phyloP scores from a whole-genome alignment of 306 rosid species.

The Fragaria nilgerrensis region DNA sequence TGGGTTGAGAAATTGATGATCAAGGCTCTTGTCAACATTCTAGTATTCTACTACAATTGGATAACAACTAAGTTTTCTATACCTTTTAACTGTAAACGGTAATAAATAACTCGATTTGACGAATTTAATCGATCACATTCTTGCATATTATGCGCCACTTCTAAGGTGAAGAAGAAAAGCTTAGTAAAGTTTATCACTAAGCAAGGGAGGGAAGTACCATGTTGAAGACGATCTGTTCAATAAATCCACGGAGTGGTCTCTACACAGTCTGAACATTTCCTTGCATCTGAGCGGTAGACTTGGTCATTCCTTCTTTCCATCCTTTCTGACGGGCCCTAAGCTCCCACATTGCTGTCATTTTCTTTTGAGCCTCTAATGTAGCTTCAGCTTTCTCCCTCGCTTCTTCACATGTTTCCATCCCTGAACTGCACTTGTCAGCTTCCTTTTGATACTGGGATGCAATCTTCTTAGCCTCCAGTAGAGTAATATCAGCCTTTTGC shows the following conservation, averaged over 20 bases:
- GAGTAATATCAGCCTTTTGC: slow-evolving; percentile 81
- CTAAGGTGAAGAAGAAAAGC: slow-evolving; percentile 12
- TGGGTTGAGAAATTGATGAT: slow-evolving; percentile 12
- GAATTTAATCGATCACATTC: slow-evolving; percentile 15
- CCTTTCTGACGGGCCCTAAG: slow-evolving; percentile 93
- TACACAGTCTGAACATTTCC: slow-evolving; percentile 65
- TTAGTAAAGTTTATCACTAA: slow-evolving; percentile 23
- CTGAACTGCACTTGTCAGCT: slow-evolving; percentile 98
- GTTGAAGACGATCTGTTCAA: slow-evolving; percentile 27
- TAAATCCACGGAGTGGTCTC: slow-evolving; percentile 13
- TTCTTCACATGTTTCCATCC: slow-evolving; percentile 98
- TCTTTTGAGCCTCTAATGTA: slow-evolving; percentile 61
- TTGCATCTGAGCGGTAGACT: slow-evolving; percentile 50
- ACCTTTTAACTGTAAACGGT: slow-evolving; percentile 34
- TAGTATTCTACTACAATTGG: slow-evolving; percentile 9
- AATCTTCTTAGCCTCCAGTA: slow-evolving; percentile 93
- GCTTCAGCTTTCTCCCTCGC: slow-evolving; percentile 93
- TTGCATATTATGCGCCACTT: slow-evolving; percentile 11
- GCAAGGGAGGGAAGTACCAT: slow-evolving; percentile 20
- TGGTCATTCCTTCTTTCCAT: slow-evolving; percentile 83
- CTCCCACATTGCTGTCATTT: slow-evolving; percentile 80
- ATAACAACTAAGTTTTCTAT: slow-evolving; percentile 31
- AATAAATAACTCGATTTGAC: slow-evolving; percentile 25
- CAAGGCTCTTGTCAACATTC: slow-evolving; percentile 16
- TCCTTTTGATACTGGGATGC: slow-evolving; percentile 96